phyloP scores from a whole-genome alignment of 179 eudicot genomes.

The Monotropa hypopitys region DNA sequence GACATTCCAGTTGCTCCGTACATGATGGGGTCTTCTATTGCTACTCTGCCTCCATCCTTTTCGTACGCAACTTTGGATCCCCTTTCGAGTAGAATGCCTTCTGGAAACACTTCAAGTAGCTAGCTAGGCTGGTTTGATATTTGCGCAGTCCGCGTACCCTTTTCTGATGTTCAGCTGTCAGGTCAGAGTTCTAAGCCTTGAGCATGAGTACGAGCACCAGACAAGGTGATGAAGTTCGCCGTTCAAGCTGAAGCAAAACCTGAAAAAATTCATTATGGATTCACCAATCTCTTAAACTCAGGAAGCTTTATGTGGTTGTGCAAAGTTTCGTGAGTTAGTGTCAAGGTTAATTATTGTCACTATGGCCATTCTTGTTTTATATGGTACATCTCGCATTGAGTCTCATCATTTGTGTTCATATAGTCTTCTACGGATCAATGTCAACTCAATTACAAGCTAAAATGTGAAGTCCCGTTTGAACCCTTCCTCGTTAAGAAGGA shows the following conservation, averaged over 20 bases:
- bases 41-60: constrained; percentile 31
- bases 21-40: constrained; percentile 27
- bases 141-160: constrained; percentile 25
- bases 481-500: neutral
- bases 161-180: constrained; percentile 24
- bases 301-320: constrained; percentile 10
- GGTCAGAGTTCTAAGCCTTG: constrained; percentile 22
- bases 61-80: constrained; percentile 30
- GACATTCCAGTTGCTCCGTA: constrained; percentile 60
- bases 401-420: neutral
- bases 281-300: constrained; percentile 3
- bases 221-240: constrained; percentile 29
- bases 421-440: constrained; percentile 5
- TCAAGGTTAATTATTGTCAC: neutral
- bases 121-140: constrained; percentile 28
- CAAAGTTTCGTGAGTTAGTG: constrained; percentile 4
- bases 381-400: neutral
- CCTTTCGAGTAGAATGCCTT: constrained; percentile 16
- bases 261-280: constrained; percentile 1
- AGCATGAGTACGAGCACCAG: constrained; percentile 23
- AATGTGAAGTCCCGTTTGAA: neutral
- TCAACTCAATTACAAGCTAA: constrained; percentile 7
- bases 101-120: constrained; percentile 27
- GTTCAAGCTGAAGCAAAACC: constrained; percentile 18
- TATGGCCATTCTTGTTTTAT: neutral